Conservation (phyloP, 805 yeast species). For the Metschnikowia similis region DNA sequence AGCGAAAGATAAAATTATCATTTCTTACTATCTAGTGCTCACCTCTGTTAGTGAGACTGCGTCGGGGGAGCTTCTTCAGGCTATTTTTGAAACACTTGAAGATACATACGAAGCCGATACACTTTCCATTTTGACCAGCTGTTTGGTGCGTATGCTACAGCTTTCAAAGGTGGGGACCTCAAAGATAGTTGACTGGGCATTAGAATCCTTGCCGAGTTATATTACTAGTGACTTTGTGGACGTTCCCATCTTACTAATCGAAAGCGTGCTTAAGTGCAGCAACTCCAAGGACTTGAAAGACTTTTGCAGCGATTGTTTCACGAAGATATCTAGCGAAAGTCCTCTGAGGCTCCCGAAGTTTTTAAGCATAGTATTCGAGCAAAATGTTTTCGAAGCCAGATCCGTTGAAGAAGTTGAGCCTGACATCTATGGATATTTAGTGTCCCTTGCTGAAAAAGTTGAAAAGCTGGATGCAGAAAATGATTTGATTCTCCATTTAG, state of each 20-base stretch:
- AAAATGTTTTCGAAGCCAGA: background rate
- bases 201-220: slow-evolving; percentile 18
- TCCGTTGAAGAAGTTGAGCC: slow-evolving; percentile 11
- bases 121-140: background rate
- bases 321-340: slow-evolving; percentile 23
- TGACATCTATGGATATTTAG: slow-evolving; percentile 28
- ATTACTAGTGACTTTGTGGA: slow-evolving; percentile 25
- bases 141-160: background rate
- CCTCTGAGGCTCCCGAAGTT: slow-evolving; percentile 7
- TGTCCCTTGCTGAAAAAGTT: slow-evolving; percentile 23
- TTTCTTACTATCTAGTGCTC: slow-evolving; percentile 2
- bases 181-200: slow-evolving; percentile 10
- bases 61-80: slow-evolving; percentile 2
- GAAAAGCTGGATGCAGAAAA: slow-evolving; percentile 20
- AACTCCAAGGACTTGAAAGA: slow-evolving; percentile 2
- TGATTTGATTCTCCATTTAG: slow-evolving; percentile 17
- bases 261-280: slow-evolving; percentile 6
- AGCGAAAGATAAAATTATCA: slow-evolving; percentile 3
- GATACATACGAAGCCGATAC: slow-evolving; percentile 6
- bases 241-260: slow-evolving; percentile 18
- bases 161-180: background rate
- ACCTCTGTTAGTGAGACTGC: background rate
- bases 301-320: slow-evolving; percentile 29
- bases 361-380: slow-evolving; percentile 3
- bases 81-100: slow-evolving; percentile 6